Conservation (phyloP, 805 yeast genomes). For the Maudiozyma turicensis region DNA sequence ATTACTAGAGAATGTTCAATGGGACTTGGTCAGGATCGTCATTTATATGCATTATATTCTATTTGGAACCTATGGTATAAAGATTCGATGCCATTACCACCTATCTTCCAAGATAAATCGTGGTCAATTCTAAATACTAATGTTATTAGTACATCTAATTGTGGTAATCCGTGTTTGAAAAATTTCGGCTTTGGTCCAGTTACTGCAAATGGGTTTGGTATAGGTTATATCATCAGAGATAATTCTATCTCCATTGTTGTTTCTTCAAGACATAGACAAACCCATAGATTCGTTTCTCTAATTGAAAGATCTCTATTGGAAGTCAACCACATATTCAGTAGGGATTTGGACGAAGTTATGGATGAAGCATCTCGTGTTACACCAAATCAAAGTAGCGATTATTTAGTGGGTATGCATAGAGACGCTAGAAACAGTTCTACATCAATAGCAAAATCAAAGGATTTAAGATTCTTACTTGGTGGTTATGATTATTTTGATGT, state of each 20-base stretch:
- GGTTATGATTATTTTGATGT: conserved; percentile 81
- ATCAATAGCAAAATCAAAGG: conserved; percentile 24
- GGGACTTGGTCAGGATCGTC: conserved; percentile 91
- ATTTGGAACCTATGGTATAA: conserved; percentile 53
- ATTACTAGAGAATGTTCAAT: conserved; percentile 59
- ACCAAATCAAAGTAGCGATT: conserved; percentile 1
- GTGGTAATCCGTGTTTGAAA: conserved; percentile 84
- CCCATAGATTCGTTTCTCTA: conserved; percentile 65
- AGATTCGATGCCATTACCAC: conserved; percentile 42
- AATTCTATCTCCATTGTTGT: conserved; percentile 73
- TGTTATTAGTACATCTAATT: conserved; percentile 72
- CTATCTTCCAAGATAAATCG: conserved; percentile 73
- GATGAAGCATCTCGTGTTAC: neutral
- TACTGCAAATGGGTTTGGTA: conserved; percentile 83
- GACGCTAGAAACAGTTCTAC: neutral
- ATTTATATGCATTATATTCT: conserved; percentile 76
- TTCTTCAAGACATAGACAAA: conserved; percentile 83
- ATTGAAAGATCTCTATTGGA: conserved; percentile 50
- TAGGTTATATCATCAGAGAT: conserved; percentile 78
- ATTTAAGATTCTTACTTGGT: conserved; percentile 44
- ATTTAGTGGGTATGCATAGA: conserved; percentile 5
- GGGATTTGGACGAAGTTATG: conserved; percentile 11
- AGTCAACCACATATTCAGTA: conserved; percentile 42
- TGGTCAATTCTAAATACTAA: conserved; percentile 82
- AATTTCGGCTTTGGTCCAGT: conserved; percentile 91